Conservation (phyloP, 176 grass and related monocot genomes). For the Cenchrus fungigraminus region DNA sequence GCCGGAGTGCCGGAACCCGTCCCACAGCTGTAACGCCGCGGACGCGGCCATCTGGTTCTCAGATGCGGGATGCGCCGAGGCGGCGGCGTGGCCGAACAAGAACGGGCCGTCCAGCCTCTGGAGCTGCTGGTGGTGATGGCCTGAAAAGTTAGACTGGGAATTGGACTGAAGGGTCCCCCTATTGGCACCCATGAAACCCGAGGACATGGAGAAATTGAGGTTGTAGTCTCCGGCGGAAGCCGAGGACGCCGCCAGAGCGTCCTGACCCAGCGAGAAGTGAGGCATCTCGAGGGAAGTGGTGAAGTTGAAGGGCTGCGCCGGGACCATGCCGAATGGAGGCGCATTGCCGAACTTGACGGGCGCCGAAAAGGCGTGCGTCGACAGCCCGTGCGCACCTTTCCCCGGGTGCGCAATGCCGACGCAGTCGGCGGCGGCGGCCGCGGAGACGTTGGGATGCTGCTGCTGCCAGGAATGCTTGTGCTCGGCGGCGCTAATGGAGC, state of each 20-base stretch:
- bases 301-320: slow-evolving; percentile 48
- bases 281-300: slow-evolving; percentile 56
- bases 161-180: slow-evolving; percentile 99
- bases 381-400: slow-evolving; percentile 24
- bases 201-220: slow-evolving; percentile 81
- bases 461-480: slow-evolving; percentile 38
- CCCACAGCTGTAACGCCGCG: slow-evolving; percentile 68
- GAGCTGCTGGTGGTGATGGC: slow-evolving; percentile 56
- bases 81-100: slow-evolving; percentile 47
- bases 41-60: slow-evolving; percentile 47
- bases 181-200: slow-evolving; percentile 71
- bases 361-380: slow-evolving; percentile 33
- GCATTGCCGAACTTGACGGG: slow-evolving; percentile 46
- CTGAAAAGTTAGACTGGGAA: slow-evolving; percentile 61
- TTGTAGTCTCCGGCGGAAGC: slow-evolving; percentile 66
- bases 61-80: slow-evolving; percentile 29
- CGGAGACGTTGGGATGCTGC: background rate
- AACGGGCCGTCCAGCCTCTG: slow-evolving; percentile 65
- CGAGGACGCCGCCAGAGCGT: slow-evolving; percentile 28
- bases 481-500: slow-evolving; percentile 29
- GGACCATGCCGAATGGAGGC: slow-evolving; percentile 42
- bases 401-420: slow-evolving; percentile 16
- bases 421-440: slow-evolving; percentile 35
- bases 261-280: slow-evolving; percentile 65
- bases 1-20: slow-evolving; percentile 60